Evolutionary conservation across 306 rosid genomes (phyloP).

Genomic region (Quillaja saponaria): DNA sequence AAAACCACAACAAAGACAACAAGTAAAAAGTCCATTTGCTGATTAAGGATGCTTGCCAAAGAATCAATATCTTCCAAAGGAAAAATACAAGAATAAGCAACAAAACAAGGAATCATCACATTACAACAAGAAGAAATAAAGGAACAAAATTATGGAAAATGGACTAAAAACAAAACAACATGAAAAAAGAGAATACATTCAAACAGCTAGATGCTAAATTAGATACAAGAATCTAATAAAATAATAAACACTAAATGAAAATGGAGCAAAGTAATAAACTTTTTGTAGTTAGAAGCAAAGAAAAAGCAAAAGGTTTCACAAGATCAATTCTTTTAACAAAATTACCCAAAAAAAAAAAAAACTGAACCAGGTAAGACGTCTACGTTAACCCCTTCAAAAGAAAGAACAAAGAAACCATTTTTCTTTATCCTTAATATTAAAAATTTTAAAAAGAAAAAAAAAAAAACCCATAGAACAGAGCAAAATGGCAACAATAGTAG

Average conservation of each 20-base stretch:
- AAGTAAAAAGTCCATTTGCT: no score
- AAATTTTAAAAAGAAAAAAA: background rate
- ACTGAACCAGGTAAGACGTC: background rate
- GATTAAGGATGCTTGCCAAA: no score
- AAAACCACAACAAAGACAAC: background rate
- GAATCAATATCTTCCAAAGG: background rate
- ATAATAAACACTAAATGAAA: background rate
- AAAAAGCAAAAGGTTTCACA: background rate
- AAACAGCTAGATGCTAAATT: constrained; percentile 3
- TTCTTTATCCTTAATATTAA: no score
- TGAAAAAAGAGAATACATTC: background rate
- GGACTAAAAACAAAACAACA: background rate
- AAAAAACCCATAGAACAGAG: background rate
- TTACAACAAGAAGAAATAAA: background rate
- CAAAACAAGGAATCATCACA: background rate
- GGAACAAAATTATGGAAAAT: background rate
- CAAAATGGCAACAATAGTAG: background rate
- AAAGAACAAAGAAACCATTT: background rate
- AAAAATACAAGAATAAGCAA: background rate
- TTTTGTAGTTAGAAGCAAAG: constrained; percentile 26
- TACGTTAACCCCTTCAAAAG: background rate
- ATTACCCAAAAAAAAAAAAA: no score
- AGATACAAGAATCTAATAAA: constrained; percentile 13
- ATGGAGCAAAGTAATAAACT: background rate
- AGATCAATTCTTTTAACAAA: background rate